Base-by-base conservation (phyloP, 2,329 filamentous ascomycete species). In the Penicillium sp. region DNA sequence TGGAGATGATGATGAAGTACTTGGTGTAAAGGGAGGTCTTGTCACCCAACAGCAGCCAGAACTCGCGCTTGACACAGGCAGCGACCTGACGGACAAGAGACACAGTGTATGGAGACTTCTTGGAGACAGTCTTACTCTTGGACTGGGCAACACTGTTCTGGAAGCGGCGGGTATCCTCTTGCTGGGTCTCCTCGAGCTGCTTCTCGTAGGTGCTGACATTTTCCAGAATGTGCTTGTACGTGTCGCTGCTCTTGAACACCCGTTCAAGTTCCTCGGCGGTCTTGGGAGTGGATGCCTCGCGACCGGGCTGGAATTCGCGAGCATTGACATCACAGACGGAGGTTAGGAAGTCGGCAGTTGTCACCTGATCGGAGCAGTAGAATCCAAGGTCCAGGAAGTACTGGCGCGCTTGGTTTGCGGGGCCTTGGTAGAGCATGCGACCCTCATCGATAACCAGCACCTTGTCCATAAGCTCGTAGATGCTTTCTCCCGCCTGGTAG, bases 21-120 rank as follows among this genome's bases (percentile, higher is more conserved):
- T 93, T 95, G 41, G 90, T 93, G 71, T 86, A 88, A 1, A 95
- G 80, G 0, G 89, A 88, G 1, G 86, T 86, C 58, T 82, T 87
- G 73, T 96, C 90, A 39, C 90, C 90, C 69, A 84, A 83, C 27
- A 92, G 84, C 29, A 96, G 82, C 88, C 90, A 92, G 57, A 91
- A 87, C 72, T 95, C 90, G 43, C 91, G 84, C 63, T 86, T 81
- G 0, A 88, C 89, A 52, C 76, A 79, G 35, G 76, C 74, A 43
- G 63, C 57, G 1, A 95, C 87, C 73, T 95, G 91, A 5, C 85
- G 82, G 44, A 82, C 76, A 68, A 93, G 89, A 11, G 86, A 90
- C 54, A 93, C 85, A 0, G 90, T 93, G 73, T 91, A 95, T 19
- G 85, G 85, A 4, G 87, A 90, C 60, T 87, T 87, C 65, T 90